Evolutionary conservation across 345 rosid species (phyloP).

Genomic region (Hibiscus mutabilis): DNA sequence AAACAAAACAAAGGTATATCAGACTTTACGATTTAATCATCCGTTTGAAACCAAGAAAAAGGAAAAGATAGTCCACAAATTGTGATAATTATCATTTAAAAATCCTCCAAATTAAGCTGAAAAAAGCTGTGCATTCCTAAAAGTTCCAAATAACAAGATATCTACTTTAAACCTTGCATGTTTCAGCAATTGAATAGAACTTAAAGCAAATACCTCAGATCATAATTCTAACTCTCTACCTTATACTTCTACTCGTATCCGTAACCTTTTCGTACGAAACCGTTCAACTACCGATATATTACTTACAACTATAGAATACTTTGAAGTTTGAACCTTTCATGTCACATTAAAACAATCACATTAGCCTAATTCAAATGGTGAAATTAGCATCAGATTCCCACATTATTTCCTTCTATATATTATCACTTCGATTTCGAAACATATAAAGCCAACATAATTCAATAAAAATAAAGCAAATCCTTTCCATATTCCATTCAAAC

Average conservation of each 20-base stretch:
- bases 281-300: neutral
- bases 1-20: neutral
- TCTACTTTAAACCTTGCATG: neutral
- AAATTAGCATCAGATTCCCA: neutral
- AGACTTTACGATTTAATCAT: neutral
- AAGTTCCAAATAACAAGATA: no score
- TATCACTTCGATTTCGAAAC: neutral
- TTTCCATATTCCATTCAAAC: neutral
- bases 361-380: neutral
- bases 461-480: neutral
- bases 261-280: neutral
- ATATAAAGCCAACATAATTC: neutral
- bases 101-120: neutral
- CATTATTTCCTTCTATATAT: neutral
- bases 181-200: neutral
- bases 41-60: neutral
- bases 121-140: neutral
- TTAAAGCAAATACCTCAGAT: neutral
- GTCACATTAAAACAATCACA: neutral
- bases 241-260: no score
- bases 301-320: neutral
- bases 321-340: neutral
- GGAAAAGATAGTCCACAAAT: neutral
- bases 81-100: neutral
- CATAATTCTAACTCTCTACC: neutral